phyloP scores from a whole-genome alignment of 768 basidiomycete species.

The Tubosaeta sp. region DNA sequence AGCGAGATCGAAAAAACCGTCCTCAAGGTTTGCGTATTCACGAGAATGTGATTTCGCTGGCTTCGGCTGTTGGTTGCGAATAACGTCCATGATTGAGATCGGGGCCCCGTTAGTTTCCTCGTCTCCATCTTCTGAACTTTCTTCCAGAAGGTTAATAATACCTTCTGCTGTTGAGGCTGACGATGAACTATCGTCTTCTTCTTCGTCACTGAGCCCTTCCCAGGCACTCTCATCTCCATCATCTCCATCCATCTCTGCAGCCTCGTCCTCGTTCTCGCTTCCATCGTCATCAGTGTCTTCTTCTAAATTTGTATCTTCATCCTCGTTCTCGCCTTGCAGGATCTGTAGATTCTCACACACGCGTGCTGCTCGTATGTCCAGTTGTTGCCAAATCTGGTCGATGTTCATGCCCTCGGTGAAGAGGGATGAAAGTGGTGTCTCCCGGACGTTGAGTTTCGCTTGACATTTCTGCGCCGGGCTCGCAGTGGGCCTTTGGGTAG shows the following conservation, averaged over 20 bases:
- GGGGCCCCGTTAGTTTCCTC: slow-evolving; percentile 30
- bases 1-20: slow-evolving; percentile 85
- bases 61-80: slow-evolving; percentile 22
- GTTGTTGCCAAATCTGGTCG: slow-evolving; percentile 91
- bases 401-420: slow-evolving; percentile 75
- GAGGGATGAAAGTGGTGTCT: slow-evolving; percentile 74
- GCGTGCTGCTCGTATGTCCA: slow-evolving; percentile 74
- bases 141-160: slow-evolving; percentile 34
- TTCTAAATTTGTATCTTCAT: slow-evolving; percentile 25
- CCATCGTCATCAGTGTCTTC: slow-evolving; percentile 18
- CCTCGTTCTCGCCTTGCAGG: slow-evolving; percentile 50
- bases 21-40: slow-evolving; percentile 60
- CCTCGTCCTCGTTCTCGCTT: slow-evolving; percentile 31
- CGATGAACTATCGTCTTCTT: slow-evolving; percentile 27
- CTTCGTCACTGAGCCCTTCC: slow-evolving; percentile 24
- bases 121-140: slow-evolving; percentile 37
- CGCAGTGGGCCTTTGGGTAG: slow-evolving; percentile 39
- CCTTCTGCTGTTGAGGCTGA: slow-evolving; percentile 8
- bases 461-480: slow-evolving; percentile 32
- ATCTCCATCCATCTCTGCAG: slow-evolving; percentile 28
- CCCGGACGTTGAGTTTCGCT: slow-evolving; percentile 34
- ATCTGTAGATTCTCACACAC: slow-evolving; percentile 69
- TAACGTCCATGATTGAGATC: slow-evolving; percentile 25
- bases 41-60: slow-evolving; percentile 16
- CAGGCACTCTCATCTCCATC: slow-evolving; percentile 20